Conservation (phyloP, 2,329 filamentous ascomycete genomes). For the Thermothelomyces thermophilus region DNA sequence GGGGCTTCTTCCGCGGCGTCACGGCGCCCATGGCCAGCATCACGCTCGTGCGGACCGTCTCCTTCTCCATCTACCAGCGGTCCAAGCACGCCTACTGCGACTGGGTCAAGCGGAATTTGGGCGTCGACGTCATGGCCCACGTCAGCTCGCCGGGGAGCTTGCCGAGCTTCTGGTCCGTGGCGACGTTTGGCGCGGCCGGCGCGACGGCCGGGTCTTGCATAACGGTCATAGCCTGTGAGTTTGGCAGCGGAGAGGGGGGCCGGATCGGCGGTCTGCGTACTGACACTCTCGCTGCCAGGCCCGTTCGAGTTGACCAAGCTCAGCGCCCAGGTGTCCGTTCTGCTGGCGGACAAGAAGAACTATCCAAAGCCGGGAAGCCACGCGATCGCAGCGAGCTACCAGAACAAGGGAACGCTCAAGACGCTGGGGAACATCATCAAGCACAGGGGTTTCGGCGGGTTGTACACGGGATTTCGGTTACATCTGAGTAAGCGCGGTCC, state of each 20-base stretch:
- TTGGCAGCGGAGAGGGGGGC: background rate
- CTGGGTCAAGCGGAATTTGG: constrained; percentile 61
- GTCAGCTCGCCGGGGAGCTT: constrained; percentile 64
- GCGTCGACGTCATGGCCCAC: constrained; percentile 64
- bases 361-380: constrained; percentile 44
- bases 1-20: constrained; percentile 77
- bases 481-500: constrained; percentile 58
- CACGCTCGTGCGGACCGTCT: constrained; percentile 35
- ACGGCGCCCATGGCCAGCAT: constrained; percentile 64
- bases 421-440: constrained; percentile 72
- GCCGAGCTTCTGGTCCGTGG: constrained; percentile 65
- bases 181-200: constrained; percentile 71
- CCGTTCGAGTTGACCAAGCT: constrained; percentile 88
- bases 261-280: background rate
- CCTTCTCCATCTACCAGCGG: constrained; percentile 57
- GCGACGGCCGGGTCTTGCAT: constrained; percentile 74
- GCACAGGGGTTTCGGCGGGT: constrained; percentile 63
- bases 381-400: constrained; percentile 60
- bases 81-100: constrained; percentile 67
- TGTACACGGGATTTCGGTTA: constrained; percentile 75
- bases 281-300: constrained; percentile 37
- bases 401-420: constrained; percentile 69
- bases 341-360: constrained; percentile 57
- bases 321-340: constrained; percentile 75
- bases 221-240: constrained; percentile 68